Base-by-base conservation (phyloP, 768 basidiomycete genomes). In the Pisolithus orientalis region DNA sequence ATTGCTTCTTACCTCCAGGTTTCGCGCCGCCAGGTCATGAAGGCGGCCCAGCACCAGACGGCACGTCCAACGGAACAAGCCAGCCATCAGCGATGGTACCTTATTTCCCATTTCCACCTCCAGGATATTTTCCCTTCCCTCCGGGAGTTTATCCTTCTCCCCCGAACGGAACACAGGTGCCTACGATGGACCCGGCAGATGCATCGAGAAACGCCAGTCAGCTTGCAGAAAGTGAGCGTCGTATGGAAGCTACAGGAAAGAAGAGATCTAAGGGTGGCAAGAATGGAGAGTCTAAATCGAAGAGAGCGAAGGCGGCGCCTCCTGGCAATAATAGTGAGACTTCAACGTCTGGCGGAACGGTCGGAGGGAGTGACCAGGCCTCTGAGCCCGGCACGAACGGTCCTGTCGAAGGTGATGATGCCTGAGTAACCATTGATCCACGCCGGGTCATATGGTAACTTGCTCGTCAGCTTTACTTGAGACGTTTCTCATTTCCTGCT, bases 1-100 rank as follows among this genome's bases (percentile, higher is more conserved):
- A 73, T n/a, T 73, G 70, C 50, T 71, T 66, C 47, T 74, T 73
- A 2, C 61, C 65, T 3, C 73, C 70, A n/a, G 71, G 71, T 2
- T 75, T 75, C 57, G 61, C 72, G 24, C 65, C 69, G 0, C 64
- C 71, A 5, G 62, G 69, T 0, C 70, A 71, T 28, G 74, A 77
- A 16, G 71, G 65, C 3, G 70, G 67, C 10, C 46, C 67, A 24
- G 49, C 64, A 42, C 46, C 64, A 6, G 72, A 75, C 5, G 67
- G 68, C 6, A 47, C 59, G 3, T 49, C 67, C 5, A 71, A 67
- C 16, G 68, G 63, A 52, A 56, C 58, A 5, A 56, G 10, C 29
- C 66, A 68, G 38, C 63, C 62, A 32, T 61, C 67, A 43, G 61
- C 67, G 10, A 63, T 66, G 56, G 63, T 70, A 5, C 57, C 69